phyloP scores from a whole-genome alignment of 2,329 filamentous ascomycete species.

The Chrysoporthe cubensis region DNA sequence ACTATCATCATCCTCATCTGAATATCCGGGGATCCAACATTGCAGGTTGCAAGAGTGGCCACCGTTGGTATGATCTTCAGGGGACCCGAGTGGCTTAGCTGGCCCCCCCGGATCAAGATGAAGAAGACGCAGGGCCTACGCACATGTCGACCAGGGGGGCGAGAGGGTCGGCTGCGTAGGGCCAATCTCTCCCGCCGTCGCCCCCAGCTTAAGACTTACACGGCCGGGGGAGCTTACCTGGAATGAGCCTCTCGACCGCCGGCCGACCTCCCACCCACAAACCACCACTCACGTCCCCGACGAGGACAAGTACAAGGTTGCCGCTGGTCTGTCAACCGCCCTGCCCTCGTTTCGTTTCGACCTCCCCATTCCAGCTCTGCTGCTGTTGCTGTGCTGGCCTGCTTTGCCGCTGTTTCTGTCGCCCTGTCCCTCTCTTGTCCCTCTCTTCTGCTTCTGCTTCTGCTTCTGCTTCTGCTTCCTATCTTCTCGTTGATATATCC shows the following conservation, averaged over 20 bases:
- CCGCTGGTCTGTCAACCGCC: conserved; percentile 13
- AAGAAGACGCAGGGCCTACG: conserved; percentile 4
- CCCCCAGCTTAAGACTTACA: background rate
- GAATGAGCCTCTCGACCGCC: conserved; percentile 6
- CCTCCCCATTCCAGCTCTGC: background rate
- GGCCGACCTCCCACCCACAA: background rate
- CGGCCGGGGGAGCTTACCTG: conserved; percentile 5
- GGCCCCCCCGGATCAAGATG: background rate
- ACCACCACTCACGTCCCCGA: conserved; percentile 5
- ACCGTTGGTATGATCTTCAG: conserved; percentile 4
- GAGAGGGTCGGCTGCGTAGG: background rate
- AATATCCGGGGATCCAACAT: background rate
- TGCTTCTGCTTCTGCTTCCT: background rate
- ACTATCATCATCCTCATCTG: background rate
- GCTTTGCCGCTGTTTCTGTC: background rate
- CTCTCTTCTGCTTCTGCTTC: background rate
- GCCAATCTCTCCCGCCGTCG: background rate
- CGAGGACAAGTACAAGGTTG: conserved; percentile 14
- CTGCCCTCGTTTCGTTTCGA: background rate
- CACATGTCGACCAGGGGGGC: background rate
- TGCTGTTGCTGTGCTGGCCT: background rate
- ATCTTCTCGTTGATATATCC: conserved; percentile 1
- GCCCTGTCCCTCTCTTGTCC: conserved; percentile 5
- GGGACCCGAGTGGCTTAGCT: conserved; percentile 1
- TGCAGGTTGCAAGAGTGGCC: conserved; percentile 4